Conservation (phyloP, 2,329 filamentous ascomycete genomes). For the Exophiala lecanii-corni region DNA sequence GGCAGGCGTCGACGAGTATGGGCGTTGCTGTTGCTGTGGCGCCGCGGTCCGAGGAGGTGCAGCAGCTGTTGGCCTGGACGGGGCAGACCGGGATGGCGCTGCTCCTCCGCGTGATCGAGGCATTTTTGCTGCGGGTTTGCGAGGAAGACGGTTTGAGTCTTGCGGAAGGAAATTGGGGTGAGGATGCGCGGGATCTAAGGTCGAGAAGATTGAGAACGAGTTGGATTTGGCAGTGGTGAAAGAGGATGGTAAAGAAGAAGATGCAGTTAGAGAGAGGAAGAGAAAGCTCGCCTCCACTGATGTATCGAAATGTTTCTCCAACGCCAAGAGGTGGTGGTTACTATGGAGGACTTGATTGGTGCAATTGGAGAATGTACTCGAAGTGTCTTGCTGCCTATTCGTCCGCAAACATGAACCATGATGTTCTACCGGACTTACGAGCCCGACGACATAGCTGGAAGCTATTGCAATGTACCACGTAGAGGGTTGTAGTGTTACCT, state of each 20-base stretch:
- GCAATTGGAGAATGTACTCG: background rate
- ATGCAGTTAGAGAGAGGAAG: background rate
- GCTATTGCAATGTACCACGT: no score
- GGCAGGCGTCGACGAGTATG: slow-evolving; percentile 49
- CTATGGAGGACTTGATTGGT: background rate
- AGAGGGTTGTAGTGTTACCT: no score
- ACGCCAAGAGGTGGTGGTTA: background rate
- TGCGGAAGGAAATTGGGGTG: slow-evolving; percentile 1
- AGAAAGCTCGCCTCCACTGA: background rate
- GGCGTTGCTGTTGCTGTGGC: slow-evolving; percentile 37
- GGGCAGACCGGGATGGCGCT: slow-evolving; percentile 49
- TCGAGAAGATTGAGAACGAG: background rate
- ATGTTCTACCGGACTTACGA: no score
- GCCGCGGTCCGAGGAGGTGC: slow-evolving; percentile 31
- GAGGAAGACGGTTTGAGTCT: background rate
- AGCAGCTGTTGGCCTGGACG: slow-evolving; percentile 60
- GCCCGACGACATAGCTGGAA: no score
- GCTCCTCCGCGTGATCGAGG: slow-evolving; percentile 65
- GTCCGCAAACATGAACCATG: no score
- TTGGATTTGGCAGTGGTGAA: background rate
- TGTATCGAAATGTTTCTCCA: background rate
- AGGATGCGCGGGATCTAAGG: background rate
- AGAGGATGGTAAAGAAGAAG: slow-evolving; percentile 3
- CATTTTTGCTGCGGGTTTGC: slow-evolving; percentile 46
- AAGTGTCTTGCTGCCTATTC: slow-evolving; percentile 1